Evolutionary conservation across 1,284 basidiomycete genomes (phyloP), one percentile per base, ranked within the genome.

Genomic region (Ustilago hordei): DNA sequence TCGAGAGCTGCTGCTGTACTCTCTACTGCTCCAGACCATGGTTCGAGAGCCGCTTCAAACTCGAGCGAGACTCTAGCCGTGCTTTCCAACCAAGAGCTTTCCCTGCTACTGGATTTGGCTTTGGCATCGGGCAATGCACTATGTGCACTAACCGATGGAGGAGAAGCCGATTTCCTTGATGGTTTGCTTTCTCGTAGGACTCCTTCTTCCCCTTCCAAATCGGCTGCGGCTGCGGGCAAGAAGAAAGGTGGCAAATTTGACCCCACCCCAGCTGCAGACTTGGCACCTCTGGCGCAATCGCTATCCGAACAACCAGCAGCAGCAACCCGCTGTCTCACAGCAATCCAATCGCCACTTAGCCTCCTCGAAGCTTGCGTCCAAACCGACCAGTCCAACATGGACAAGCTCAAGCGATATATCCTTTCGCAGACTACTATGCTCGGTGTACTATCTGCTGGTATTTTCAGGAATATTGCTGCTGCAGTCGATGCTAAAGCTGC

Each of bases 121-220:
- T 54, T 75, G 6, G 76, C 81, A 0, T 70, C 74, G 11, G 81
- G 74, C 0, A 80, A 82, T 31, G 79, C 77, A 0, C 73, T 82
- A 6, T 77, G 79, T 31, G 79, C 70, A 0, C 53, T 82, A 53
- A 79, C 73, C 39, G 81, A 82, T 35, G 78, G 75, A 11, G 75
- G 75, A 34, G 72, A 79, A 36, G 65, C 67, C 4, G 69, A 68
- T 4, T 79, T 75, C 17, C 55, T 81, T 36, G 72, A 68, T 32
- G 80, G 80, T 28, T 55, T 81, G 15, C 59, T 73, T 17, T 43
- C 60, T 1, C 60, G 71, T 23, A 64, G 59, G 53, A 32, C 64
- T 36, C 12, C 60, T 19, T 19, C 39, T 9, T 34, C 47, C 8
- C 41, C 64, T 41, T 32, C 74, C 3, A 68, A 72, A 34, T 28